phyloP scores from a whole-genome alignment of 208 protist species.

The Trypanosoma rangeli region DNA sequence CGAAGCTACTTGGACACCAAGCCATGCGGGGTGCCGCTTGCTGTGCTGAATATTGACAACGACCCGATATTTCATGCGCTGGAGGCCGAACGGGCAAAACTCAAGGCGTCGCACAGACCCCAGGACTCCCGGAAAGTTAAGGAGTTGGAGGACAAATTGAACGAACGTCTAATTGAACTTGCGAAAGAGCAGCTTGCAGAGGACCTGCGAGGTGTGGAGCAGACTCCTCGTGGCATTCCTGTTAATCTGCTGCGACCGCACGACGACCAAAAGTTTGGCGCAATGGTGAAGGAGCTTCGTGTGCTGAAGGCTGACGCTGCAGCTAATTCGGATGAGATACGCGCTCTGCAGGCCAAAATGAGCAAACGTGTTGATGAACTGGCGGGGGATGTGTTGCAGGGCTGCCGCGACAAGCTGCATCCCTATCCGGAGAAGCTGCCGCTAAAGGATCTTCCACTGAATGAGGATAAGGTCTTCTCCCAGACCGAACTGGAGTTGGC shows the following conservation, averaged over 20 bases:
- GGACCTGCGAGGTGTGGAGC: conserved; percentile 55
- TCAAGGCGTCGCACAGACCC: conserved; percentile 24
- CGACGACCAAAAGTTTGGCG: conserved; percentile 61
- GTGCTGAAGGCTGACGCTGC: conserved; percentile 34
- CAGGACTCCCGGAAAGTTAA: neutral
- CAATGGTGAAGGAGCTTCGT: conserved; percentile 59
- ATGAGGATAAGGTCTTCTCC: conserved; percentile 52
- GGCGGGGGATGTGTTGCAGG: conserved; percentile 37
- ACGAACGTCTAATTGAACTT: conserved; percentile 59
- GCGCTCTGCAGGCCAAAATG: conserved; percentile 32
- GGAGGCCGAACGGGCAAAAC: conserved; percentile 47
- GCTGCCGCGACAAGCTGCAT: conserved; percentile 37
- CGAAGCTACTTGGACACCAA: conserved; percentile 52
- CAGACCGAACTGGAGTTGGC: conserved; percentile 61
- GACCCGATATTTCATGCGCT: conserved; percentile 48
- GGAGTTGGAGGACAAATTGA: conserved; percentile 73
- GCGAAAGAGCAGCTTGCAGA: conserved; percentile 63
- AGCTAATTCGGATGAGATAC: neutral
- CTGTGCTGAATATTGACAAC: conserved; percentile 37
- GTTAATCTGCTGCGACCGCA: conserved; percentile 56
- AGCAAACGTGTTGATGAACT: conserved; percentile 73
- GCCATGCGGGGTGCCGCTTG: conserved; percentile 44
- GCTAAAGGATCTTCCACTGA: conserved; percentile 52
- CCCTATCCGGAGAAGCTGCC: conserved; percentile 54
- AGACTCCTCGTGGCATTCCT: conserved; percentile 52